A percentile compares a stretch with the other conserved stretches of the same genome.
Conservation (phyloP, 768 basidiomycete species). For the Cystobasidium onofrii region DNA sequence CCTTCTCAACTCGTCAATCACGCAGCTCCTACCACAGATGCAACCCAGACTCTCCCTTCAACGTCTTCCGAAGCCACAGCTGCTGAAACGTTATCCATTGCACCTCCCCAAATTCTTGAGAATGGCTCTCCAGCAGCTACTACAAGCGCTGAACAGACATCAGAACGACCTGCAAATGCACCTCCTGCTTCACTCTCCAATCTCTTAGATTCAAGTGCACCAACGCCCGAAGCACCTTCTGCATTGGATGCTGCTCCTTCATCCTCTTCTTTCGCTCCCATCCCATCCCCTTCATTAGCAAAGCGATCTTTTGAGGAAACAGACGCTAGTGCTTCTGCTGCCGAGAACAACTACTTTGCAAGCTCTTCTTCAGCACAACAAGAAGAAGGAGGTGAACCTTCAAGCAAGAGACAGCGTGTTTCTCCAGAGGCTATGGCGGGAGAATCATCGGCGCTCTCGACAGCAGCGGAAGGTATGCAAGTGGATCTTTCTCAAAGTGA, state of each 20-base stretch:
- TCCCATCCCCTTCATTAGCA: background rate
- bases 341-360: constrained; percentile 3
- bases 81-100: background rate
- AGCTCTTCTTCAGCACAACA: background rate
- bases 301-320: constrained; percentile 20
- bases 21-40: constrained; percentile 11
- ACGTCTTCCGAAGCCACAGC: background rate
- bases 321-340: background rate
- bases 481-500: background rate
- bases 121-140: background rate
- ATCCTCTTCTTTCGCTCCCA: background rate
- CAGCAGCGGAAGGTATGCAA: background rate
- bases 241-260: background rate
- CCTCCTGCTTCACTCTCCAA: background rate
- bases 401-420: constrained; percentile 12
- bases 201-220: background rate
- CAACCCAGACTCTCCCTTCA: background rate
- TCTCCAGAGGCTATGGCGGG: background rate
- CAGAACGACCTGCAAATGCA: background rate
- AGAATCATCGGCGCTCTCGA: background rate
- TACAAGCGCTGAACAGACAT: background rate
- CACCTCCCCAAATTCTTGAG: background rate
- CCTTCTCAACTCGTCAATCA: constrained; percentile 27
- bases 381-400: constrained; percentile 1
- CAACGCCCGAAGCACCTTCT: background rate